These are phyloP conservation scores for Prillingera fragicola DNA, from an alignment of 1,284 basidiomycete genomes.

Conservation along the genomic window DNA sequence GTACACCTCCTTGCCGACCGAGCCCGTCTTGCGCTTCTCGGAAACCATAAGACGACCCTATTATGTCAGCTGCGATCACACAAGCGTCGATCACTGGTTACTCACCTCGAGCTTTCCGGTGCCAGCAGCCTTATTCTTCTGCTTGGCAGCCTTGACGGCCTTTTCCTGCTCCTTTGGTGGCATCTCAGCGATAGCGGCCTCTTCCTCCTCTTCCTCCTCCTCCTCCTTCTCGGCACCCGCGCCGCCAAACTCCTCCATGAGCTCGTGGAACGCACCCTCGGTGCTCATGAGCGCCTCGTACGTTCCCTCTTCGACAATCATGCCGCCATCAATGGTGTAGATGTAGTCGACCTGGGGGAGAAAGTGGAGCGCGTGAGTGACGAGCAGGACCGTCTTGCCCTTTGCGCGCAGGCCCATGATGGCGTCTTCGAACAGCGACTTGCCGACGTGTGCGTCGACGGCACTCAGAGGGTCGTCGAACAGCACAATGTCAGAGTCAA, in stretches of 20 bases:
- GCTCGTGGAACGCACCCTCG: slow-evolving; percentile 56
- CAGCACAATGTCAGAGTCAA: slow-evolving; percentile 61
- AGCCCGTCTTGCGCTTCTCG: slow-evolving; percentile 57
- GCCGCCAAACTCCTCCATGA: slow-evolving; percentile 63
- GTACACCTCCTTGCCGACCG: slow-evolving; percentile 62
- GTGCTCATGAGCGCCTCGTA: slow-evolving; percentile 56
- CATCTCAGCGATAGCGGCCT: slow-evolving; percentile 31
- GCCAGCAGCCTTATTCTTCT: slow-evolving; percentile 53
- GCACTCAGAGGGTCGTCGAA: slow-evolving; percentile 72
- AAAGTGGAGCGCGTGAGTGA: slow-evolving; percentile 70
- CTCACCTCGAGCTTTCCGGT: slow-evolving; percentile 56
- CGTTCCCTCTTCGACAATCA: slow-evolving; percentile 61
- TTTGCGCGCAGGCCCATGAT: slow-evolving; percentile 56
- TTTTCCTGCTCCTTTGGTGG: slow-evolving; percentile 6
- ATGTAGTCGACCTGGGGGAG: slow-evolving; percentile 63
- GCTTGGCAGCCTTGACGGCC: slow-evolving; percentile 14
- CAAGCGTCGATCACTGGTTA: background rate
- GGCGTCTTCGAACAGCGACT: slow-evolving; percentile 62
- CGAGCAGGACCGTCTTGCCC: slow-evolving; percentile 56
- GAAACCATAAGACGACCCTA: slow-evolving; percentile 45
- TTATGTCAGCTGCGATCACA: background rate
- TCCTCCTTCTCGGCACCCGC: slow-evolving; percentile 47
- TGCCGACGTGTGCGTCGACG: slow-evolving; percentile 68
- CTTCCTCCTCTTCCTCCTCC: slow-evolving; percentile 49
- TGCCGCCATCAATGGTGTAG: slow-evolving; percentile 57